These are phyloP conservation scores for Podospora comata DNA, from an alignment of 495 filamentous ascomycete genomes.

Conservation along the genomic window DNA sequence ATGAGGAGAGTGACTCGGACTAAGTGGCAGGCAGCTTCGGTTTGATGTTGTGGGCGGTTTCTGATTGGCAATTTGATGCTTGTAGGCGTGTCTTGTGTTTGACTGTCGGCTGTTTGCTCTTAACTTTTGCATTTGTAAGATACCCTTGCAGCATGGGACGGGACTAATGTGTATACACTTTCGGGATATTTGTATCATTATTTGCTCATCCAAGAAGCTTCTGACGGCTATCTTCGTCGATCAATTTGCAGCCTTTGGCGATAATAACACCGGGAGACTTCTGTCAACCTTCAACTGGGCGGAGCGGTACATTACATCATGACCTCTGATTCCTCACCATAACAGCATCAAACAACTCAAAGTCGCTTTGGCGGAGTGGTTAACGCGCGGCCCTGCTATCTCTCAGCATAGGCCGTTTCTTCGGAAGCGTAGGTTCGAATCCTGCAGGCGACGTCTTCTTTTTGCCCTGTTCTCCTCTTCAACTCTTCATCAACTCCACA, in stretches of 20 bases:
- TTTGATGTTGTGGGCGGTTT: background rate
- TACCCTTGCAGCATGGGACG: background rate
- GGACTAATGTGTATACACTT: background rate
- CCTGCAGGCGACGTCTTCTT: slow-evolving; percentile 29
- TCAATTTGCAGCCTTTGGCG: too few species aligned
- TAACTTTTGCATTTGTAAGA: background rate
- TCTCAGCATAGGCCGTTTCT: slow-evolving; percentile 28
- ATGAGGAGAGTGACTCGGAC: slow-evolving; percentile 47
- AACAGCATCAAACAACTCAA: background rate
- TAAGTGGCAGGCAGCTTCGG: slow-evolving; percentile 17
- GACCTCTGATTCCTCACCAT: background rate
- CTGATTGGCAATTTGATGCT: background rate
- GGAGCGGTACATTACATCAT: background rate
- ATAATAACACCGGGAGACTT: too few species aligned
- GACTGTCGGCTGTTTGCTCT: background rate
- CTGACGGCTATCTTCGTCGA: too few species aligned
- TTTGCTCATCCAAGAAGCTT: background rate
- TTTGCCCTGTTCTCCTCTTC: background rate
- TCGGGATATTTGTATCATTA: background rate
- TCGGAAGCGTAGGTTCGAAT: slow-evolving; percentile 36
- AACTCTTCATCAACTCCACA: background rate
- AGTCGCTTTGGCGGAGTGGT: slow-evolving; percentile 33
- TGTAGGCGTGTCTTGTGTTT: background rate
- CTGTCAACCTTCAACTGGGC: too few species aligned
- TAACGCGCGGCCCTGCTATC: slow-evolving; percentile 35